Evolutionary conservation across 106 monocot species (phyloP).

Genomic region (Vanilla planifolia): DNA sequence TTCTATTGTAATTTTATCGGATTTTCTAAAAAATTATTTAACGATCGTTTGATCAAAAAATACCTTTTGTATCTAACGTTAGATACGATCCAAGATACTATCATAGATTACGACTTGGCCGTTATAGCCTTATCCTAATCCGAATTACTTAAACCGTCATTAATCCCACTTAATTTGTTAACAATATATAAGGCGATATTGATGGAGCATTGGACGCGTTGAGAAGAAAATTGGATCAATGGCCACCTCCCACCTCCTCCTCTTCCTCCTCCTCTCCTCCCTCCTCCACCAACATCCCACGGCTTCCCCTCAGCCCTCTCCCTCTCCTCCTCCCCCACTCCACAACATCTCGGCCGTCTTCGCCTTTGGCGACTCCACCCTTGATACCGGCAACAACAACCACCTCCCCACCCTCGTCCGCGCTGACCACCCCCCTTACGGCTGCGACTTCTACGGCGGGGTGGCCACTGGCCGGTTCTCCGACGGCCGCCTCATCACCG

Average conservation of each 20-base stretch:
- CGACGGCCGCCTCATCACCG: slow-evolving; percentile 9
- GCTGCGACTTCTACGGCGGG: not conserved
- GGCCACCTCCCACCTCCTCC: not conserved
- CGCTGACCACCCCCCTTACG: slow-evolving; percentile 12
- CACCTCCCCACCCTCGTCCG: not conserved
- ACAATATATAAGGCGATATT: too few relatives aligned
- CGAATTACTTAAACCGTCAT: too few relatives aligned
- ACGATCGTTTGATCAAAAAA: too few relatives aligned
- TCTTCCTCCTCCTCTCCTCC: not conserved
- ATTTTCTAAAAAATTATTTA: too few relatives aligned
- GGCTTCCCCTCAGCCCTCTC: not conserved
- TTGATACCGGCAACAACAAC: slow-evolving; percentile 20
- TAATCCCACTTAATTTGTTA: too few relatives aligned
- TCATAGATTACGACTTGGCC: too few relatives aligned
- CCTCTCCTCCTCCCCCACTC: not conserved
- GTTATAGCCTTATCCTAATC: too few relatives aligned
- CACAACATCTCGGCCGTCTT: slow-evolving; percentile 12
- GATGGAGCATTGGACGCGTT: too few relatives aligned
- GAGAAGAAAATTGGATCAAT: too few relatives aligned
- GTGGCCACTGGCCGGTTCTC: slow-evolving; percentile 12
- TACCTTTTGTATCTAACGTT: too few relatives aligned
- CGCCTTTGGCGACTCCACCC: slow-evolving; percentile 17
- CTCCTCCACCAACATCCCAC: not conserved
- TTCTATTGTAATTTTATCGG: too few relatives aligned
- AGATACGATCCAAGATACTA: too few relatives aligned